Evolutionary conservation across 768 basidiomycete species (phyloP), one percentile per base, ranked within the genome.

Genomic region (Cystobasidium tubakii): DNA sequence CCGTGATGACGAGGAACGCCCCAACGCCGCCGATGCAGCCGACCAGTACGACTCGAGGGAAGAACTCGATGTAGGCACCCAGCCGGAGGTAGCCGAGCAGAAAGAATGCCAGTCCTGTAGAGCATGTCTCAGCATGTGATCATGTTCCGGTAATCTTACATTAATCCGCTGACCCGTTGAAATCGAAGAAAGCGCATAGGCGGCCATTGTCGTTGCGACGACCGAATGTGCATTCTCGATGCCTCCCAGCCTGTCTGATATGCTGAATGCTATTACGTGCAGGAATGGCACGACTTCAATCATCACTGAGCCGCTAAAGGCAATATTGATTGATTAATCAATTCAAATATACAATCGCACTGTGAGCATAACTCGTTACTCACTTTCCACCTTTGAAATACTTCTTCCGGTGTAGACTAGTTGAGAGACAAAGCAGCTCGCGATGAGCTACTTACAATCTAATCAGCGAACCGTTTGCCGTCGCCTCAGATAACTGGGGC

Each of bases 221-320:
- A 96, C 85, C 27, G 88, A 88, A 27, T 82, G 81, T 1, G 87
- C 86, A 46, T 89, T 82, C 29, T 86, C 86, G 74, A 89, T 87
- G 9, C 89, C 90, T 89, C 84, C 1, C 81, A 78, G 1, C 88
- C 87, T 54, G 97, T 94, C 36, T 85, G 85, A 39, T 85, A 87
- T 4, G 91, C 90, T 84, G 74, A 96, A 90, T 80, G 97, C 95
- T 79, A 94, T 96, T 82, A 99, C 97, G 0, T 95, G 94, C 90
- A 74, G n/a, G 54, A 73, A 33, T 80, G 92, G 90, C 77, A 97
- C 93, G 15, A 94, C 91, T 82, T 98, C 95, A 75, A 99, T 97
- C 92, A 97, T 96, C 92, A 83, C 83, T 1, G 80, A 81, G 12
- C 82, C 82, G 65, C 82, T 82, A 0, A 27, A 33, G 9, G 39